Evolutionary conservation across 768 basidiomycete genomes (phyloP).

Genomic region (Termitomyces sp.): DNA sequence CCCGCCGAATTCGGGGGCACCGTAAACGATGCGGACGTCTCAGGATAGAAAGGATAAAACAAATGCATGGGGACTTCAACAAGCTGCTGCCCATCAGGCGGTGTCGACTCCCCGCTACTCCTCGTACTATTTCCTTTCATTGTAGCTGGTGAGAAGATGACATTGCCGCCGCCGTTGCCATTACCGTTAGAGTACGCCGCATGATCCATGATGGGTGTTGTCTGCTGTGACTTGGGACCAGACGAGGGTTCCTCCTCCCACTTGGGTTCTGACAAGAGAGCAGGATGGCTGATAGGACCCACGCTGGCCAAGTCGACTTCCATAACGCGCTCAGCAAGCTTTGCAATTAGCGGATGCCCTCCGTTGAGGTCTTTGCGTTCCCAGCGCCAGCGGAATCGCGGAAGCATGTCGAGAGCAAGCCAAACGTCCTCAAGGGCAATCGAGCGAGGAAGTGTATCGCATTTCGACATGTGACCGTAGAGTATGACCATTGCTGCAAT

Average conservation of each 20-base stretch:
- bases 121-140: constrained; percentile 21
- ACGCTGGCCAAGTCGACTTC: constrained; percentile 66
- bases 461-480: constrained; percentile 81
- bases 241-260: constrained; percentile 51
- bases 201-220: constrained; percentile 38
- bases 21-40: constrained; percentile 25
- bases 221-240: constrained; percentile 35
- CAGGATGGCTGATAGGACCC: constrained; percentile 39
- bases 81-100: constrained; percentile 42
- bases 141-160: constrained; percentile 30
- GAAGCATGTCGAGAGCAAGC: constrained; percentile 86
- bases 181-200: constrained; percentile 25
- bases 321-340: constrained; percentile 79
- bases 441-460: constrained; percentile 59
- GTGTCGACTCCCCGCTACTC: constrained; percentile 32
- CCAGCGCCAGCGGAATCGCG: constrained; percentile 90
- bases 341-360: constrained; percentile 80
- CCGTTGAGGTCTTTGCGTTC: constrained; percentile 80
- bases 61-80: constrained; percentile 66
- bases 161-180: background rate
- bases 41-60: constrained; percentile 80
- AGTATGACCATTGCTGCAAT: constrained; percentile 91
- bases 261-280: constrained; percentile 48
- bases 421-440: constrained; percentile 80
- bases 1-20: constrained; percentile 10